A percentile compares a stretch with the other conserved stretches of the same genome.
These are phyloP conservation scores for Rhodomyrtus tomentosa DNA, from an alignment of 345 rosid species.

Conservation along the genomic window DNA sequence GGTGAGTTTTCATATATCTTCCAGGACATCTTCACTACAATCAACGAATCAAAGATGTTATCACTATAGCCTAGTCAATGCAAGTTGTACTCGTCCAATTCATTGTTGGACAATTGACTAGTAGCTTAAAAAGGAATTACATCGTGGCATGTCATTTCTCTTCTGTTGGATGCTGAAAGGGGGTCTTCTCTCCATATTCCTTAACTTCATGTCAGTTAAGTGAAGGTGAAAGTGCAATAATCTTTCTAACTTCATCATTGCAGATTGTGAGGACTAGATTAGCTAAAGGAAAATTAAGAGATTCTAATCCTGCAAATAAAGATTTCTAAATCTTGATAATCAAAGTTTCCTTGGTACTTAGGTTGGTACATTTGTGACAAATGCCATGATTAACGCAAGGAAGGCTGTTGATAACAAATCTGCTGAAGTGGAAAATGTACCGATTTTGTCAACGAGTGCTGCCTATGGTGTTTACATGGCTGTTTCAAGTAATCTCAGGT, in stretches of 20 bases:
- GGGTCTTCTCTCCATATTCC: not conserved
- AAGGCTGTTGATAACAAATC: constrained; percentile 48
- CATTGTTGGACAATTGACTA: not conserved
- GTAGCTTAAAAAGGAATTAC: not conserved
- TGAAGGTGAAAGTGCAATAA: not conserved
- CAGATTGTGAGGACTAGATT: not conserved
- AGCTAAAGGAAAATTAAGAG: not conserved
- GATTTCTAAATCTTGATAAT: not conserved
- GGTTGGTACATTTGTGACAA: constrained; percentile 53
- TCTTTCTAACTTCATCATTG: not conserved
- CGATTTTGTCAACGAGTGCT: constrained; percentile 48
- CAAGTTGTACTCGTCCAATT: not conserved
- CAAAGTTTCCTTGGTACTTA: constrained; percentile 5
- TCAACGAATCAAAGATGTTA: not conserved
- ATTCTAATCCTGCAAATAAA: not conserved
- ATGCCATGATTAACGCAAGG: constrained; percentile 40
- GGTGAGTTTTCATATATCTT: constrained; percentile 28
- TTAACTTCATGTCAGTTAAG: not conserved
- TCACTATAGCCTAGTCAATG: not conserved
- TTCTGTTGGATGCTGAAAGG: not conserved
- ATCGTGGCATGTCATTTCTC: not conserved
- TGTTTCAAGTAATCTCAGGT: constrained; percentile 77
- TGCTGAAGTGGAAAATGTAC: constrained; percentile 56
- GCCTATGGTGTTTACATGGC: constrained; percentile 74
- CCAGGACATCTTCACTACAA: not conserved